phyloP scores from a whole-genome alignment of 1,284 basidiomycete genomes.

The Nidula niveotomentosa region DNA sequence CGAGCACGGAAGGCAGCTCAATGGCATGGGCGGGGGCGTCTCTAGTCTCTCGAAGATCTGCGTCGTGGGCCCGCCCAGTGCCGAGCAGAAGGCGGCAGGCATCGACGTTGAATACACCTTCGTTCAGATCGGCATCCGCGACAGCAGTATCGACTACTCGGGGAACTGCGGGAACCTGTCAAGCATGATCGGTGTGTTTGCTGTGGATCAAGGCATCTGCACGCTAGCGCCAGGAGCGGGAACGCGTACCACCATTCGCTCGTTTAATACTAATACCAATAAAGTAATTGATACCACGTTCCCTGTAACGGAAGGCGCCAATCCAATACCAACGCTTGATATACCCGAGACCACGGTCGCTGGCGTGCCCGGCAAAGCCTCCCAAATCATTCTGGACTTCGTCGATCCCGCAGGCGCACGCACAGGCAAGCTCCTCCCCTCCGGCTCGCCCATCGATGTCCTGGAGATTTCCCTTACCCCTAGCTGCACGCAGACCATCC shows the following conservation, averaged over 20 bases:
- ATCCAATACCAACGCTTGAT: slow-evolving; percentile 42
- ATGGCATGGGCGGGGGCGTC: slow-evolving; percentile 83
- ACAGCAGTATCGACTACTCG: slow-evolving; percentile 56
- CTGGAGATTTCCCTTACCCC: slow-evolving; percentile 30
- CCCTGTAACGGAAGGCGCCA: slow-evolving; percentile 33
- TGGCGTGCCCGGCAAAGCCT: slow-evolving; percentile 66
- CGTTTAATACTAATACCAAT: slow-evolving; percentile 69
- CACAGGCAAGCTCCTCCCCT: slow-evolving; percentile 70
- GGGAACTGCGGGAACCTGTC: slow-evolving; percentile 75
- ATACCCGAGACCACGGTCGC: slow-evolving; percentile 53
- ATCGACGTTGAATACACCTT: slow-evolving; percentile 70
- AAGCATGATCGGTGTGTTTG: slow-evolving; percentile 67
- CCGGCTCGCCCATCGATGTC: slow-evolving; percentile 46
- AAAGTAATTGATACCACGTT: slow-evolving; percentile 70
- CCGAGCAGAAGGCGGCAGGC: slow-evolving; percentile 33
- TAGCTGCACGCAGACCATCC: slow-evolving; percentile 20
- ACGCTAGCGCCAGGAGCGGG: slow-evolving; percentile 15
- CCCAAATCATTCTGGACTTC: slow-evolving; percentile 67
- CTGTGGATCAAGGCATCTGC: slow-evolving; percentile 60
- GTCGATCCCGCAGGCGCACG: slow-evolving; percentile 64
- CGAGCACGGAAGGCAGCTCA: slow-evolving; percentile 70
- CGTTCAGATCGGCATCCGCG: slow-evolving; percentile 56
- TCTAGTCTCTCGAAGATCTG: slow-evolving; percentile 82
- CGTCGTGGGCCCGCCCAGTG: slow-evolving; percentile 55
- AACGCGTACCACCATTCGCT: slow-evolving; percentile 43